Base-by-base conservation (phyloP, 2,329 filamentous ascomycete genomes). In the Claviceps humidiphila region DNA sequence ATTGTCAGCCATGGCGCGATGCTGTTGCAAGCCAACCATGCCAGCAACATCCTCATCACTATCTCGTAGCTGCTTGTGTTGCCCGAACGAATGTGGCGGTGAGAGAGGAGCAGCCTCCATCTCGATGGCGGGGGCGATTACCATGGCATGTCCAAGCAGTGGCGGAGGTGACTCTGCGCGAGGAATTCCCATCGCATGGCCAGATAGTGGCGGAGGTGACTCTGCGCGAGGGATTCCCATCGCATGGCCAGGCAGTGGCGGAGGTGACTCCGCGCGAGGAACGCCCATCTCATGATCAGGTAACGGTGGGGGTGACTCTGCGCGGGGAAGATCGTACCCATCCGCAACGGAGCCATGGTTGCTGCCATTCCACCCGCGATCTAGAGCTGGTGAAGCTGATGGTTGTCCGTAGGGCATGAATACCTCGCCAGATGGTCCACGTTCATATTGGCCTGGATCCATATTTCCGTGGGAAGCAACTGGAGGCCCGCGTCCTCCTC, bases 1-100 rank as follows among this genome's bases (percentile, higher is more conserved):
- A 46, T 70, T 24, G 7, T 5, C 48, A n/a, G 22, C 17, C 43
- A 55, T 53, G 42, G 41, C 47, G 26, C 58, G 59, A 48, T 74
- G 68, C 58, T 86, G 82, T 62, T 88, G 85, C 53, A 88, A 68
- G 34, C 79, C 81, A 38, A 88, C 75, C 82, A 89, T 86, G 50
- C 84, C 85, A 51, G 79, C 79, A 51, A 88, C 82, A 64, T 89
- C 85, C 1, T 75, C 76, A 61, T 89, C 84, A 58, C 78, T 85
- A 51, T 87, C 83, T 48, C 75, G 71, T 17, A 80, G 64, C 39
- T 68, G 67, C 49, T 70, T 70, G 52, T 72, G 74, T 52, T 74
- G 71, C 20, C 69, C 74, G 56, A 70, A 74, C 14, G 67, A 69
- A 41, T 60, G 60, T 14, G 69, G 71, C 2, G 69, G 56, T 30